A percentile compares a stretch with the other conserved stretches of the same genome.
phyloP scores from a whole-genome alignment of 176 grass and related monocot genomes.

The Carex myosuroides region DNA sequence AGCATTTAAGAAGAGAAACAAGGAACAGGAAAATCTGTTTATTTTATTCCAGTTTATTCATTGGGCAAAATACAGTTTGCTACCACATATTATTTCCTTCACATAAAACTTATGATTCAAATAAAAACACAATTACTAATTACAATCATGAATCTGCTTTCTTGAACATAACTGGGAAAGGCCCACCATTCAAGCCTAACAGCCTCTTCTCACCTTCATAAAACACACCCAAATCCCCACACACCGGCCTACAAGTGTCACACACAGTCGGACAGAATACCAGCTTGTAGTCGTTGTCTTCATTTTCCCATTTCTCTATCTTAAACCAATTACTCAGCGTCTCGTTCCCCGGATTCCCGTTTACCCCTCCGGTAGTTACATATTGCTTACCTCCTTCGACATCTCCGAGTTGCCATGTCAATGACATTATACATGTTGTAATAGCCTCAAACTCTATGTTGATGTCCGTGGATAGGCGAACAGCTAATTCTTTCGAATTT shows the following conservation, averaged over 20 bases:
- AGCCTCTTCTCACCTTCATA: background rate
- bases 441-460: conserved; percentile 25
- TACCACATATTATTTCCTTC: background rate
- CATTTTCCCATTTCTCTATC: conserved; percentile 24
- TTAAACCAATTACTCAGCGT: conserved; percentile 41
- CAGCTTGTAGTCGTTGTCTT: conserved; percentile 31
- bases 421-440: conserved; percentile 41
- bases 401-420: conserved; percentile 34
- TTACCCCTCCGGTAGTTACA: conserved; percentile 27
- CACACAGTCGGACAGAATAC: conserved; percentile 37
- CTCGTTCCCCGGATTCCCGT: background rate
- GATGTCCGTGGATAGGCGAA: conserved; percentile 34
- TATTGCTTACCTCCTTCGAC: background rate
- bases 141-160: background rate
- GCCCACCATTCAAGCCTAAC: background rate
- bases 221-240: conserved; percentile 20
- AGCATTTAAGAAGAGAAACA: background rate
- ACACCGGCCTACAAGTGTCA: background rate
- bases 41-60: background rate
- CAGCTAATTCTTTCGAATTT: background rate
- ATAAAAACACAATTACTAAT: background rate
- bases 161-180: conserved; percentile 6
- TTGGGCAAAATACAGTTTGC: background rate
- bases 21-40: background rate
- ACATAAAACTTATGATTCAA: background rate